These are phyloP conservation scores for Fusarium sp. DNA, from an alignment of 2,329 filamentous ascomycete species.

Conservation along the genomic window DNA sequence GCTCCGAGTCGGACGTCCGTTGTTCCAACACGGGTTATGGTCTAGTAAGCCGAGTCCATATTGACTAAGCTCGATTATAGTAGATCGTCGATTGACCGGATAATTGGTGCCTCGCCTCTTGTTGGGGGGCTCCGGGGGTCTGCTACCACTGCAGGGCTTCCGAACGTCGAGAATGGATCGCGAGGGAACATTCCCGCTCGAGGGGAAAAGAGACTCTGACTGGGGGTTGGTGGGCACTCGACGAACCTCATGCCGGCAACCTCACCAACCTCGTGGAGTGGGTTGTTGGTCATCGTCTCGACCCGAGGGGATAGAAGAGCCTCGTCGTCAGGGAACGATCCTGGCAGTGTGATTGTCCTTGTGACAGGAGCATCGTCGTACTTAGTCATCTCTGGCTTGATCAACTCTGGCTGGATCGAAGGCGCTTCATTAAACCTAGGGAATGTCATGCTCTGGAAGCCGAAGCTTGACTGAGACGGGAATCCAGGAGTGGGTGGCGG, in stretches of 20 bases:
- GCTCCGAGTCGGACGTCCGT: conserved; percentile 5
- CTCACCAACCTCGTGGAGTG: conserved; percentile 64
- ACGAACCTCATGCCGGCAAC: conserved; percentile 64
- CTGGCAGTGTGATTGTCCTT: conserved; percentile 53
- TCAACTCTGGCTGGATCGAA: background rate
- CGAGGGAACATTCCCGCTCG: conserved; percentile 65
- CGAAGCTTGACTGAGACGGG: conserved; percentile 54
- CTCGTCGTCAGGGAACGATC: conserved; percentile 58
- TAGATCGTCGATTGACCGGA: conserved; percentile 82
- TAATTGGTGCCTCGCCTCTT: conserved; percentile 79
- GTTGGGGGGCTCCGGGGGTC: conserved; percentile 83
- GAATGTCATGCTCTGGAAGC: conserved; percentile 55
- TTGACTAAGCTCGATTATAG: conserved; percentile 60
- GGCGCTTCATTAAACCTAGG: conserved; percentile 40
- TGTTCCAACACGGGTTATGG: background rate
- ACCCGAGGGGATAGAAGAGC: conserved; percentile 78
- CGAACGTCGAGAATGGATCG: conserved; percentile 65
- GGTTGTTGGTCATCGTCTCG: conserved; percentile 79
- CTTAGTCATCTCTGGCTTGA: conserved; percentile 5
- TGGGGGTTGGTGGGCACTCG: conserved; percentile 64
- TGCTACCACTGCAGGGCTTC: conserved; percentile 62
- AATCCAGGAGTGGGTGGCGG: conserved; percentile 62
- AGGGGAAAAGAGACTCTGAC: conserved; percentile 66
- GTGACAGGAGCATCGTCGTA: conserved; percentile 43
- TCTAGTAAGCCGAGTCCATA: background rate